Base-by-base conservation (phyloP, 225 moss, liverwort and hornwort species). In the Rhytidiadelphus loreus region DNA sequence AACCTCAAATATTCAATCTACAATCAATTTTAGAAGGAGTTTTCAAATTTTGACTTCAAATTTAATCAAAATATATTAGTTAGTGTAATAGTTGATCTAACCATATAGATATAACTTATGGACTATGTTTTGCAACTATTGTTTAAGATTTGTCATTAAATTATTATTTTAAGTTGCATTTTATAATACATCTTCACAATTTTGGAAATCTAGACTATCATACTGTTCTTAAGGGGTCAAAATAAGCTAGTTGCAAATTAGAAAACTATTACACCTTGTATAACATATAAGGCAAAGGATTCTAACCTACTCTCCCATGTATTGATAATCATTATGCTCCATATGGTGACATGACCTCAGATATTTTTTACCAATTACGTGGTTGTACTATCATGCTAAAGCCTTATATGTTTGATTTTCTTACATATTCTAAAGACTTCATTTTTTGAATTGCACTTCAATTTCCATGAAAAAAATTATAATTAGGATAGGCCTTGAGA, bases 81-180 rank as follows among this genome's bases (percentile, higher is more conserved):
- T 44, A 72, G 9, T 43, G 2, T 26, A 71, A 16, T 41, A 15
- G 5, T 43, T 43, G 16, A 43, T 41, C 3, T 26, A 26, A 43
- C 0, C 0, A 0, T 11, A 46, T 46, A 2, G 4, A 30, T 30
- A 44, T 46, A 4, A 18, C 44, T 6, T 28, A 3, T 6, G 1
- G 3, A 43, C 9, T 0, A 72, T 29, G 3, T n/a, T 10, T 44
- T 16, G 44, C 29, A 44, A 28, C 25, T 13, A 41, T 46, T 68
- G 1, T 17, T 29, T 73, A 28, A 73, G 3, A 73, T 1, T 29
- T 0, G 0, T 44, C 5, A 29, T 28, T 46, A 10, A 11, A 46
- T 16, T 29, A 18, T 46, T 11, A 5, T 46, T 18, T 2, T 7
- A 46, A 29, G 3, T 30, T 74, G 6, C 7, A 30, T 46, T 74